Evolutionary conservation across 1,284 basidiomycete species (phyloP).

Genomic region (Spongiforma sp.): DNA sequence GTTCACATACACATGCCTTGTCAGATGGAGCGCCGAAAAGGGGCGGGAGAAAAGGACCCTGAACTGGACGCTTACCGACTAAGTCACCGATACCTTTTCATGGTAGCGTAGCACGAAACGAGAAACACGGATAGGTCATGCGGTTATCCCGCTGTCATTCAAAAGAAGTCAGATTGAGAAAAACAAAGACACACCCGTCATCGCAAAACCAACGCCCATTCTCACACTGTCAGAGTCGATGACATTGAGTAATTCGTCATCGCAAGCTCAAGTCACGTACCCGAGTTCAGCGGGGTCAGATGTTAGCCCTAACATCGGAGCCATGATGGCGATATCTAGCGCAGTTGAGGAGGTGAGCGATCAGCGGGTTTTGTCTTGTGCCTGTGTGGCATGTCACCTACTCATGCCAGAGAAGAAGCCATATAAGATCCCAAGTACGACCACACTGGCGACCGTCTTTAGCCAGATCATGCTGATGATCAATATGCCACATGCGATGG

Average conservation of each 20-base stretch:
- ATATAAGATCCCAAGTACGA: slow-evolving; percentile 38
- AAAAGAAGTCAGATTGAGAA: no score
- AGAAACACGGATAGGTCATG: slow-evolving; percentile 9
- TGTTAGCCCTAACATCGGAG: slow-evolving; percentile 29
- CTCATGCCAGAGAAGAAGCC: slow-evolving; percentile 48
- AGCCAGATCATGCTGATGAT: slow-evolving; percentile 39
- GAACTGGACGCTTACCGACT: neutral
- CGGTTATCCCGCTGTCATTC: no score
- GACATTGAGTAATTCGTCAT: neutral
- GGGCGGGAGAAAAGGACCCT: neutral
- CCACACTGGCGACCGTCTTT: slow-evolving; percentile 28
- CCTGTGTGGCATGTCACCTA: slow-evolving; percentile 28
- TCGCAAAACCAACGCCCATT: slow-evolving; percentile 30
- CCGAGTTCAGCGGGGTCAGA: slow-evolving; percentile 32
- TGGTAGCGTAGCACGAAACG: no score
- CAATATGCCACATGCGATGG: slow-evolving; percentile 29
- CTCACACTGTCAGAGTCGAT: slow-evolving; percentile 21
- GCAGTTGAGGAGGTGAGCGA: neutral
- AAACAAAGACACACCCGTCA: slow-evolving; percentile 21
- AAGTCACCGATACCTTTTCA: neutral
- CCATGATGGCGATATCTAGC: slow-evolving; percentile 29
- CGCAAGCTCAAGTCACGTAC: slow-evolving; percentile 17
- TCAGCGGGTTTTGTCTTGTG: neutral
- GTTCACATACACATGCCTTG: neutral
- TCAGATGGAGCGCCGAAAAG: neutral